Percentiles rank a stretch among this genome's conserved stretches.
These are phyloP conservation scores for Camellia japonica DNA, from an alignment of 148 eudicot genomes.

Conservation along the genomic window DNA sequence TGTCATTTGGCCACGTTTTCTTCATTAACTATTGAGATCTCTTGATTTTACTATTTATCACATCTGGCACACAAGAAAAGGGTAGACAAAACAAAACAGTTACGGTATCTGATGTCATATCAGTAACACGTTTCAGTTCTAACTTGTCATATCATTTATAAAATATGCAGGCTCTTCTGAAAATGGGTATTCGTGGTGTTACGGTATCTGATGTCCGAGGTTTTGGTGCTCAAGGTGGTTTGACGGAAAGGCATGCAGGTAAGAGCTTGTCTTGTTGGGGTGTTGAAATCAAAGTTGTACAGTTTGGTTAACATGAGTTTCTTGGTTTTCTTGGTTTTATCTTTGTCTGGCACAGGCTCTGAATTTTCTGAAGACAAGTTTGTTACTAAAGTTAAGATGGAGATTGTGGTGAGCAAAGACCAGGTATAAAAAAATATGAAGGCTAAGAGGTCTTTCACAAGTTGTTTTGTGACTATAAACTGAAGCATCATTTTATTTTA, in stretches of 20 bases:
- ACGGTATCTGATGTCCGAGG: constrained; percentile 91
- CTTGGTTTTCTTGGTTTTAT: not conserved
- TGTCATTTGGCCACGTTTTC: not conserved
- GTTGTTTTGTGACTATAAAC: not conserved
- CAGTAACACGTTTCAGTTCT: not conserved
- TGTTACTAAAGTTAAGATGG: constrained; percentile 78
- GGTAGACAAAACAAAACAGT: not conserved
- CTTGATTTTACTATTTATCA: not conserved
- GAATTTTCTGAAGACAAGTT: constrained; percentile 87
- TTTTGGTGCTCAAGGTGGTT: constrained; percentile 89
- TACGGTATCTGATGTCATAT: too few relatives aligned
- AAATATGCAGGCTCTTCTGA: constrained; percentile 62
- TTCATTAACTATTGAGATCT: not conserved
- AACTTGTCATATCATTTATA: constrained; percentile 11
- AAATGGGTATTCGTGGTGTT: constrained; percentile 86
- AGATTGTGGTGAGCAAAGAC: constrained; percentile 87
- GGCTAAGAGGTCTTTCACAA: not conserved
- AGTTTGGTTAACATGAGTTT: constrained; percentile 11
- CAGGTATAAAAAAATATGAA: constrained; percentile 47
- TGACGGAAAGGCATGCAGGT: constrained; percentile 87
- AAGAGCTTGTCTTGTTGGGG: constrained; percentile 11
- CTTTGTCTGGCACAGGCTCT: constrained; percentile 50
- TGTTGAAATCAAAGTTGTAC: not conserved
- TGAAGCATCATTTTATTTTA: not conserved
- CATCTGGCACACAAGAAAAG: not conserved